Base-by-base conservation (phyloP, 257 asterid genomes). In the Eucommia ulmoides region DNA sequence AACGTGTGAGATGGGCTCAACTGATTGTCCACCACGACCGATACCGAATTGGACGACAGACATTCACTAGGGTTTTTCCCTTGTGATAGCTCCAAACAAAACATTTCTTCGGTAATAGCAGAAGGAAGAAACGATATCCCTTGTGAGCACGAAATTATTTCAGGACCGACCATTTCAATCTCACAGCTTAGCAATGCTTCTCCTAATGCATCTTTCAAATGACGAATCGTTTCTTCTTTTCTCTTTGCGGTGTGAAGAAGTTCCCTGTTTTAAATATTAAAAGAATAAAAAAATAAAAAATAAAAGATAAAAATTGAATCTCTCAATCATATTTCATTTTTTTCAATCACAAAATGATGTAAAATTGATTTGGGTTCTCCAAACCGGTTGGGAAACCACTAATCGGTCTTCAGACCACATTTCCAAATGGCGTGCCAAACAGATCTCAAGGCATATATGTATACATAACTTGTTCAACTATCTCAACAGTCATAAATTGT, bases 1-100 rank as follows among this genome's bases (percentile, higher is more conserved):
- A 80, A 74, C 9, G 94, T 80, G 68, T 80, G 84, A 49, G 74
- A 71, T 33, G 84, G 88, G 68, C 94, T 83, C 51, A 80, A 74
- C 41, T 58, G 47, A 57, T 80, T 80, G 62, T 83, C 94, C 21
- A 80, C 50, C 38, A 48, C 46, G 10, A 80, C 52, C 17, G 88
- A 71, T 23, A 73, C 71, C 14, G 71, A 55, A 33, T 67, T 74
- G 3, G 82, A 48, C 42, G 59, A 50, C 19, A 51, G 45, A 46
- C 38, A 58, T 18, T 58, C 70, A 23, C 65, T 60, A 1, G 72
- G 41, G 33, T 58, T 18, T 20, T 61, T 60, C 1, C 33, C 67
- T 0, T 29, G 38, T 29, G 58, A 65, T 24, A 65, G 59, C 23
- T 59, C 75, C 22, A 69, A 66, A 57, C 50, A 53, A 52, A 71